Evolutionary conservation across 2,329 filamentous ascomycete genomes (phyloP).

Genomic region (Sclerotinia subarctica): DNA sequence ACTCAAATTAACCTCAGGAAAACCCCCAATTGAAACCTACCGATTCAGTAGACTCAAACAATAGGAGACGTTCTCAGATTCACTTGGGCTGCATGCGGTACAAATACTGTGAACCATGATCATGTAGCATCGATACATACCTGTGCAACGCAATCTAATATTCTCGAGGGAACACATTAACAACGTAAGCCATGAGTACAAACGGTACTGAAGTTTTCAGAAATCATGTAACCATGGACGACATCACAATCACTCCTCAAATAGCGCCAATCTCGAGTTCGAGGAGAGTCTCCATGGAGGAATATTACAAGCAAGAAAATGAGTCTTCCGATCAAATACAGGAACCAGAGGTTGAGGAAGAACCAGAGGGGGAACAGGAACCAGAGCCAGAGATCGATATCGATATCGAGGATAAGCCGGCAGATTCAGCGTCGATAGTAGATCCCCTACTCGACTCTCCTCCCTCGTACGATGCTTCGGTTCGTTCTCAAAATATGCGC

Average conservation of each 20-base stretch:
- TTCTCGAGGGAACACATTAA: conserved; percentile 3
- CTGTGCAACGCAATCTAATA: conserved; percentile 1
- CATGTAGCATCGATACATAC: conserved; percentile 2
- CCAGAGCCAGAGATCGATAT: background rate
- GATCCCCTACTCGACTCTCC: conserved; percentile 23
- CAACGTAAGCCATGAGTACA: conserved; percentile 14
- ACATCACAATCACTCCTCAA: background rate
- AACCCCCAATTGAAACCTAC: background rate
- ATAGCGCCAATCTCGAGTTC: conserved; percentile 1
- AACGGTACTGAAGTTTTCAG: background rate
- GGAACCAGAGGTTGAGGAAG: conserved; percentile 5
- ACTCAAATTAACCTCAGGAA: conserved; percentile 3
- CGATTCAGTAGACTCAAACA: background rate
- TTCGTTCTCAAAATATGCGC: conserved; percentile 24
- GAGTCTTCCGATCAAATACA: conserved; percentile 8
- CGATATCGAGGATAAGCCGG: background rate
- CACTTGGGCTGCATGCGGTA: conserved; percentile 10
- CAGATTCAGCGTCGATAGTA: background rate
- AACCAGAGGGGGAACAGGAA: conserved; percentile 9
- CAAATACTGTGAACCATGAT: conserved; percentile 1
- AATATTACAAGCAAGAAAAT: conserved; percentile 14
- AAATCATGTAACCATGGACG: conserved; percentile 20
- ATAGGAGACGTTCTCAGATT: conserved; percentile 9
- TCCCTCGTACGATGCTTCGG: conserved; percentile 28
- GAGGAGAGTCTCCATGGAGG: conserved; percentile 14